Base-by-base conservation (phyloP, 208 protist genomes). In the Herpetomonas tarakana region DNA sequence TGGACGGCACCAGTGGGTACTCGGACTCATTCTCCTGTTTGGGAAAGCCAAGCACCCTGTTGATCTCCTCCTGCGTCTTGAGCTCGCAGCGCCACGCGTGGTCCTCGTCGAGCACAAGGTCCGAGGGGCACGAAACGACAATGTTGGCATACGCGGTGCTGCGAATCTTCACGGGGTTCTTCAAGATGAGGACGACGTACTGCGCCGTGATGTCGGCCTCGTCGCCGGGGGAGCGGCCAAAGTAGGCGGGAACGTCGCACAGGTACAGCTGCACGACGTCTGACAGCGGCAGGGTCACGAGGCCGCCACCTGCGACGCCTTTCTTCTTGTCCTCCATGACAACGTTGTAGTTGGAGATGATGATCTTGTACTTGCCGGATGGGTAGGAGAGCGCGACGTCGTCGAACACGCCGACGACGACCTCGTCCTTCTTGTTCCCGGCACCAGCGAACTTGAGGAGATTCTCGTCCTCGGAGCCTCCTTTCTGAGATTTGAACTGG, bases 121-220 rank as follows among this genome's bases (percentile, higher is more conserved):
- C 77, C 2, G 74, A 66, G 0, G 88, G 83, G 51, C 81, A 91
- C 1, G 78, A 88, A 50, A 95, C 91, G 28, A 95, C 89, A 41
- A 95, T 49, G 53, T 93, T 77, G 25, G 76, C 76, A 70, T 93
- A 95, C 60, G 75, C 68, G 35, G 86, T 80, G n/a, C 81, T 74
- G 44, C 83, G 82, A 3, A 92, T 62, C 58, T 84, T 87, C 16
- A 95, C 39, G 3, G 85, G 83, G 38, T 39, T 81, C 52, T 86
- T 83, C 25, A 95, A 60, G 35, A 92, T 82, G 7, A 93, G 25
- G 11, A 93, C 84, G 19, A 95, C 80, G 61, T 93, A 93, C 71
- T 95, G 86, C 27, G 78, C 78, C 11, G 74, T 58, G 30, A 54
- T 54, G 44, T 81, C 67, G 24, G 52, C 61, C 19, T 22, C 66